phyloP scores from a whole-genome alignment of 805 yeast species.

The Ogataea parapolymorpha region DNA sequence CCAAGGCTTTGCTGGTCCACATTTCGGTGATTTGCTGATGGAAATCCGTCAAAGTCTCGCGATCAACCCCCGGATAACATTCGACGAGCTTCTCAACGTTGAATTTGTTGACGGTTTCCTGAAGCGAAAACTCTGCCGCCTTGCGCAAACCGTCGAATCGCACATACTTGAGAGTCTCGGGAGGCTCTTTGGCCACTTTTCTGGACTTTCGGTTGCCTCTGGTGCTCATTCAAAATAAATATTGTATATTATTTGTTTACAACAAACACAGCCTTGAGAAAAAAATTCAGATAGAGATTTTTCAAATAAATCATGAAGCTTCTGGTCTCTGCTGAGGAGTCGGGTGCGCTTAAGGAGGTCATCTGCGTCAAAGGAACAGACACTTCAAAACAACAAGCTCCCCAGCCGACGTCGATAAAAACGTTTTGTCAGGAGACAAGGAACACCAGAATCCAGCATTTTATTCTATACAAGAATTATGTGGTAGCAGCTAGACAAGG shows the following conservation, averaged over 20 bases:
- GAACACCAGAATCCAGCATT: constrained; percentile 35
- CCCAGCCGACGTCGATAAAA: constrained; percentile 55
- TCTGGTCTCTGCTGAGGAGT: constrained; percentile 62
- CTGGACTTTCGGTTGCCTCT: constrained; percentile 6
- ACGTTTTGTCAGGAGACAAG: constrained; percentile 31
- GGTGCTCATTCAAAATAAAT: constrained; percentile 2
- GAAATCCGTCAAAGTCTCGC: constrained; percentile 39
- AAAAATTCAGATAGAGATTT: constrained; percentile 2
- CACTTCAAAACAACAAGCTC: constrained; percentile 66
- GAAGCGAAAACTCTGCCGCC: constrained; percentile 35
- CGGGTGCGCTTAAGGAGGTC: constrained; percentile 63
- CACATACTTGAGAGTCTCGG: constrained; percentile 16
- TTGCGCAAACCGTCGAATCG: constrained; percentile 33
- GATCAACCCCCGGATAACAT: constrained; percentile 48
- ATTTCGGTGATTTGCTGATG: constrained; percentile 42
- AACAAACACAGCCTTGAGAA: constrained; percentile 7
- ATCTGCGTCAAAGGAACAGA: constrained; percentile 68
- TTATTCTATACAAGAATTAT: constrained; percentile 30
- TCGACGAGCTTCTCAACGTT: constrained; percentile 40
- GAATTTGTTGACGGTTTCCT: constrained; percentile 44
- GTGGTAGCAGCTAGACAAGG: constrained; percentile 42
- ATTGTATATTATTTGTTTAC: constrained; percentile 8
- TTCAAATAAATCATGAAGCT: constrained; percentile 46
- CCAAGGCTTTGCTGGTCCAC: constrained; percentile 40
- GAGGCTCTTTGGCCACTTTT: background rate